Evolutionary conservation across 768 basidiomycete genomes (phyloP).

Genomic region (Gyrodon lividus): DNA sequence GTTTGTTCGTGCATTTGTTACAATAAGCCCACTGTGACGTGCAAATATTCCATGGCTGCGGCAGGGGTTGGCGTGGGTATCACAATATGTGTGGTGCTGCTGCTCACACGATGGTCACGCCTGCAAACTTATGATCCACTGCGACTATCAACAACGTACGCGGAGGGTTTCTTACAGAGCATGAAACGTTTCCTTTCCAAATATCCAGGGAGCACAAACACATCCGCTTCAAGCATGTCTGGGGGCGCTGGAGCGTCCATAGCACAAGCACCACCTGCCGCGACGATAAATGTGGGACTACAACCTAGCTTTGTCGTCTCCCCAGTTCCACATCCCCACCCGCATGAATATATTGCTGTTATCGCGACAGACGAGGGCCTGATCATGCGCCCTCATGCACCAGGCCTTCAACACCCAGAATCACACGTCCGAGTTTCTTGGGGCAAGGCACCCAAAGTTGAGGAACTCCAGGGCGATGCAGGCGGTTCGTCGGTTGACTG

Average conservation of each 20-base stretch:
- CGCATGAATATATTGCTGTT: conserved; percentile 67
- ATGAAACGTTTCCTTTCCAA: conserved; percentile 36
- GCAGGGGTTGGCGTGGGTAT: too few species aligned
- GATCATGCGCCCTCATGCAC: conserved; percentile 58
- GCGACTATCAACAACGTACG: background rate
- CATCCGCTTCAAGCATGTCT: background rate
- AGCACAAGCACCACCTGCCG: conserved; percentile 7
- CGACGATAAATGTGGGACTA: conserved; percentile 29
- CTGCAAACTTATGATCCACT: background rate
- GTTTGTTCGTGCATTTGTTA: background rate
- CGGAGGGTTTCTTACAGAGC: background rate
- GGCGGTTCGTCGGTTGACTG: conserved; percentile 47
- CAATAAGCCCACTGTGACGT: background rate
- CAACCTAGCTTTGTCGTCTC: conserved; percentile 66
- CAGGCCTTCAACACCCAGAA: conserved; percentile 28
- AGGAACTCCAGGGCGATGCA: conserved; percentile 43
- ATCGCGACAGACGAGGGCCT: conserved; percentile 60
- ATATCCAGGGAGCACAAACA: conserved; percentile 14
- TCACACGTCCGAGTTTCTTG: conserved; percentile 55
- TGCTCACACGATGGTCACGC: background rate
- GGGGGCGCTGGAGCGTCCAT: background rate
- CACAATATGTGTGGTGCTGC: too few species aligned
- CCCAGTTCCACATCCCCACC: conserved; percentile 72
- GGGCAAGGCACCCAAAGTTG: conserved; percentile 55
- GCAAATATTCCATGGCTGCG: too few species aligned